These are phyloP conservation scores for Glarea lozoyensis DNA, from an alignment of 495 filamentous ascomycete species.

Conservation along the genomic window DNA sequence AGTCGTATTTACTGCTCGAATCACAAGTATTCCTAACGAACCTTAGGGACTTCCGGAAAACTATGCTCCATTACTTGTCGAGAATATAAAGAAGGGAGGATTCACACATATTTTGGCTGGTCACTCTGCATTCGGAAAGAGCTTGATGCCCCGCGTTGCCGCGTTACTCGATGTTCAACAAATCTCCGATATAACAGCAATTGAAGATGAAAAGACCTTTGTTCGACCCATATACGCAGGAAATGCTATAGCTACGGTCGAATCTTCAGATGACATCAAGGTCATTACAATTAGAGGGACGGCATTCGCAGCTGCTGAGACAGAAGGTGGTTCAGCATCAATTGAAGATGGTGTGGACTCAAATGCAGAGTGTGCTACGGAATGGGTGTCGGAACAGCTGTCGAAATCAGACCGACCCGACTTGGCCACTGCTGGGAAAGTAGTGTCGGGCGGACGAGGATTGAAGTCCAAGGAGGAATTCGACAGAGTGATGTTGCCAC, in stretches of 20 bases:
- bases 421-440: conserved; percentile 73
- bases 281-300: conserved; percentile 88
- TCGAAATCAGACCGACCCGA: conserved; percentile 93
- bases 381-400: conserved; percentile 93
- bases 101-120: conserved; percentile 86
- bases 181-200: conserved; percentile 79
- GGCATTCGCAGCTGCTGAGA: conserved; percentile 61
- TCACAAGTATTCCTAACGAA: background rate
- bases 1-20: background rate
- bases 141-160: conserved; percentile 88
- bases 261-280: conserved; percentile 80
- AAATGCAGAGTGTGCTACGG: conserved; percentile 58
- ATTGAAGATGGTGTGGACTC: conserved; percentile 62
- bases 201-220: conserved; percentile 89
- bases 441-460: conserved; percentile 91
- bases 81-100: conserved; percentile 90
- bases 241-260: conserved; percentile 94
- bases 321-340: conserved; percentile 42
- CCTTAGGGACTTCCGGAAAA: conserved; percentile 82
- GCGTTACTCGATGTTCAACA: conserved; percentile 88
- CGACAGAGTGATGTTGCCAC: conserved; percentile 78
- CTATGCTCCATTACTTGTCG: conserved; percentile 83
- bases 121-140: conserved; percentile 96
- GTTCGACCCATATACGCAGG: conserved; percentile 96
- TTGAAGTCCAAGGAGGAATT: conserved; percentile 97